Percentiles rank a stretch among this genome's conserved stretches.
These are phyloP conservation scores for Tulasnella calospora DNA, from an alignment of 768 basidiomycete species.

Conservation along the genomic window DNA sequence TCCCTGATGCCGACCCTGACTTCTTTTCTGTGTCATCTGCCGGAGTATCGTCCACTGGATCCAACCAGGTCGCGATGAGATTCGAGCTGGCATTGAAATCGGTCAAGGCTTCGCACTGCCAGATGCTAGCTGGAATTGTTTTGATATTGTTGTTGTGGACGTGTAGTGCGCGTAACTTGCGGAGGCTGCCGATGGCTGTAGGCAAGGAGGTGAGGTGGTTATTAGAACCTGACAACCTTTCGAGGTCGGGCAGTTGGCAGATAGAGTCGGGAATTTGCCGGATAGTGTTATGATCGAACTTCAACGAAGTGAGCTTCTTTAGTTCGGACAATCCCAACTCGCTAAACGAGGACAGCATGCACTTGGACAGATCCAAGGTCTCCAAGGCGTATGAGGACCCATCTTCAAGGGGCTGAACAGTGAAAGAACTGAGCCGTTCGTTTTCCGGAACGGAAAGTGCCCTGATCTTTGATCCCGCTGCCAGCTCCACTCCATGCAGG, in stretches of 20 bases:
- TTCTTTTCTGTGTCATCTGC: slow-evolving; percentile 25
- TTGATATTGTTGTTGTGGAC: slow-evolving; percentile 87
- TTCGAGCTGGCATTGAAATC: slow-evolving; percentile 88
- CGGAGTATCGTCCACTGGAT: slow-evolving; percentile 46
- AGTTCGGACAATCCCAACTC: slow-evolving; percentile 66
- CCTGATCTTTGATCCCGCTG: slow-evolving; percentile 60
- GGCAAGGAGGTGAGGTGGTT: slow-evolving; percentile 80
- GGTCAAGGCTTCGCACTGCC: slow-evolving; percentile 72
- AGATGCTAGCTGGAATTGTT: slow-evolving; percentile 68
- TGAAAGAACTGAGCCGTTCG: slow-evolving; percentile 71
- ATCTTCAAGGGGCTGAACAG: slow-evolving; percentile 44
- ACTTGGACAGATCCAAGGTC: slow-evolving; percentile 76
- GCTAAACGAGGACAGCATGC: slow-evolving; percentile 80
- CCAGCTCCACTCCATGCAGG: slow-evolving; percentile 73
- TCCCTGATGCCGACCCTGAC: slow-evolving; percentile 24
- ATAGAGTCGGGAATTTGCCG: slow-evolving; percentile 78
- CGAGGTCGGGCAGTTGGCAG: slow-evolving; percentile 64
- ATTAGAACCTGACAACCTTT: slow-evolving; percentile 80
- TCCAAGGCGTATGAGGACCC: slow-evolving; percentile 56
- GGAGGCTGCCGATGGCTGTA: slow-evolving; percentile 64
- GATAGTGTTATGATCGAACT: slow-evolving; percentile 83
- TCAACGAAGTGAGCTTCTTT: slow-evolving; percentile 61
- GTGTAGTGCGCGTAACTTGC: slow-evolving; percentile 69
- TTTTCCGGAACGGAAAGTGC: slow-evolving; percentile 78
- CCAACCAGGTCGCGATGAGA: slow-evolving; percentile 64